A percentile compares a stretch with the other conserved stretches of the same genome.
Evolutionary conservation across 306 rosid genomes (phyloP).

Genomic region (Mimosa bimucronata): DNA sequence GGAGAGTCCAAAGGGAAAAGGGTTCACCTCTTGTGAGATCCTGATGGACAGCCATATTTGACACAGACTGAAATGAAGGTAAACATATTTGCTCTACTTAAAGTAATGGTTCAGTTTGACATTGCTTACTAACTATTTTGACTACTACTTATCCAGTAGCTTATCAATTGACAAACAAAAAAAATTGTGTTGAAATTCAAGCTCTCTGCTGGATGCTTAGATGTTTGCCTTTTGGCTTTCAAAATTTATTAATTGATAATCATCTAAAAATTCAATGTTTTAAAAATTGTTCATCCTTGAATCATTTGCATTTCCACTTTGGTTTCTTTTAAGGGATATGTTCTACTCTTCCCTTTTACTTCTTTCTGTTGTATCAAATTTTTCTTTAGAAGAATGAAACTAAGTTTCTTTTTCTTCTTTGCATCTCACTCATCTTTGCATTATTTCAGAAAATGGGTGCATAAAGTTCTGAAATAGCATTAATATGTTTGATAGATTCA

Average conservation of each 20-base stretch:
- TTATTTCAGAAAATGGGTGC: neutral
- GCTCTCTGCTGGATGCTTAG: slow-evolving; percentile 11
- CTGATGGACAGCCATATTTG: too few species aligned
- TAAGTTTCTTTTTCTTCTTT: slow-evolving; percentile 8
- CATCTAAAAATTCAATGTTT: neutral
- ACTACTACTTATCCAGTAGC: too few species aligned
- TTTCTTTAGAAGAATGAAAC: neutral
- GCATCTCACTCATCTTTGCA: too few species aligned
- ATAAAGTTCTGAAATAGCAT: neutral
- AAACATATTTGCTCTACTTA: too few species aligned
- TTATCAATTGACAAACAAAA: neutral
- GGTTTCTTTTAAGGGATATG: too few species aligned
- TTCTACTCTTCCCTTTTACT: neutral
- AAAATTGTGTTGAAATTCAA: neutral
- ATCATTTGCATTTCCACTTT: slow-evolving; percentile 22
- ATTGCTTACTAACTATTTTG: too few species aligned
- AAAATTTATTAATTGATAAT: neutral
- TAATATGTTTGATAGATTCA: slow-evolving; percentile 2
- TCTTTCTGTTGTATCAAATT: neutral
- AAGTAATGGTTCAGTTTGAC: too few species aligned
- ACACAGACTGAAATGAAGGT: too few species aligned
- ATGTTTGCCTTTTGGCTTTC: neutral
- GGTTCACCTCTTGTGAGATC: too few species aligned
- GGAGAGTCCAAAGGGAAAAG: too few species aligned
- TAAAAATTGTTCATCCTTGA: neutral